Base-by-base conservation (phyloP, 1,139 yeast species). In the Wickerhamomyces sp. region DNA sequence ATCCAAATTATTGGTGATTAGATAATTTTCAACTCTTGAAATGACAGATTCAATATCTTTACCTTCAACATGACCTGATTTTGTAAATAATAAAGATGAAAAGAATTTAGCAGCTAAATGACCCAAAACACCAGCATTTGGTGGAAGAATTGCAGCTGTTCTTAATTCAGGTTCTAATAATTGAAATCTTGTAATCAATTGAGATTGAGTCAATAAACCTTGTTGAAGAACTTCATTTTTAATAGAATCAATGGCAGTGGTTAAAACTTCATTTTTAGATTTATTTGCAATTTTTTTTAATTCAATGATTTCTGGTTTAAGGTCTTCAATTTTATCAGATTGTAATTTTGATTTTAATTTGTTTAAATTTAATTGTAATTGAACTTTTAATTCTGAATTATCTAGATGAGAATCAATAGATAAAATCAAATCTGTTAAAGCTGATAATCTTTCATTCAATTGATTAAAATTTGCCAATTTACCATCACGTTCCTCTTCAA, bases 81-180 rank as follows among this genome's bases (percentile, higher is more conserved):
- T 84, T 41, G 76, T 64, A 58, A 89, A 74, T 59, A 93, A 74
- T 48, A 91, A 76, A 59, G 79, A 79, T 41, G 96, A 85, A 62
- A 91, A 87, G 10, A 89, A 48, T 52, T 76, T 69, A 13, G 98
- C 91, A 10, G 95, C 77, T 44, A 90, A 66, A 66, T 93, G 97
- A 38, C 97, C 98, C 58, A 93, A 78, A 48, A 93, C 78, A 59
- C 99, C 99, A 32, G 99, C 96, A 63, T 91, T 87, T 57, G 95
- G 95, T 43, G 98, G 98, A 52, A 88, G 76, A 57, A 90, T 69
- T 11, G 96, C 83, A 10, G 95, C 93, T 30, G 90, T 81, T 66
- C 96, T 83, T 61, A 93, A 79, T 67, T 91, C 96, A 18, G 95
- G 95, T 23, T 79, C 83, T 50, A 93, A 74, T 48, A 82, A 71